Evolutionary conservation across 139 green algal genomes (phyloP), one percentile per base, ranked within the genome.

Genomic region (Micromonas pusilla): DNA sequence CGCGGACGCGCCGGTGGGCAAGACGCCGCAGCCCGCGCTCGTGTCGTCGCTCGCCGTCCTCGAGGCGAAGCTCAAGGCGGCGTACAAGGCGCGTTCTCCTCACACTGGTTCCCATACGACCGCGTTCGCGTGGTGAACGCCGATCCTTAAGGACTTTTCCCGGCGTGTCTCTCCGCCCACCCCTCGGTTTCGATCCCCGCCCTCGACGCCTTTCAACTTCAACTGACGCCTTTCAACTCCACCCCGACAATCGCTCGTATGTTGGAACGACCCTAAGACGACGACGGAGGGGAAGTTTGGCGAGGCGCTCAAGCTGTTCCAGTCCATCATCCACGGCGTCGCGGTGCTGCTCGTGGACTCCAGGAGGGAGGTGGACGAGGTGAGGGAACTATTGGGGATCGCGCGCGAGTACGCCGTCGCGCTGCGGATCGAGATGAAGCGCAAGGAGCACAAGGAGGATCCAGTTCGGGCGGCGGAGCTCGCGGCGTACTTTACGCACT

Each of bases 401-500:
- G 87, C 86, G 36, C 83, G 90, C 66, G 93, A 98, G 83, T 99
- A 99, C 85, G 88, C 92, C 75, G 90, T 93, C 33, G 95, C 88
- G 21, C 82, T 98, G 76, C 86, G 88, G 32, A 91, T 89, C 39
- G 95, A 99, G 86, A 85, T 98, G 53, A 91, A 89, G 86, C 88
- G 95, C 71, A 97, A 96, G 83, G 90, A 94, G 80, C 21, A 23
- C 26, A 81, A 84, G 31, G 88, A 93, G 20, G 89, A 97, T 73
- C 83, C 88, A 36, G 70, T 72, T 31, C 87, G 91, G 33, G 82
- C 88, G 25, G 92, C 92, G 3, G 96, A 98, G 90, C 88, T 99
- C 77, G 93, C 96, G 21, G 94, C 93, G 13, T 99, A 98, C 89
- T 98, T 99, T 88, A 99, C 96, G 26, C 95, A 99, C 88, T 96